A percentile compares a stretch with the other conserved stretches of the same genome.
Evolutionary conservation across 1,139 yeast species (phyloP).

Genomic region (Taphrina deformans): DNA sequence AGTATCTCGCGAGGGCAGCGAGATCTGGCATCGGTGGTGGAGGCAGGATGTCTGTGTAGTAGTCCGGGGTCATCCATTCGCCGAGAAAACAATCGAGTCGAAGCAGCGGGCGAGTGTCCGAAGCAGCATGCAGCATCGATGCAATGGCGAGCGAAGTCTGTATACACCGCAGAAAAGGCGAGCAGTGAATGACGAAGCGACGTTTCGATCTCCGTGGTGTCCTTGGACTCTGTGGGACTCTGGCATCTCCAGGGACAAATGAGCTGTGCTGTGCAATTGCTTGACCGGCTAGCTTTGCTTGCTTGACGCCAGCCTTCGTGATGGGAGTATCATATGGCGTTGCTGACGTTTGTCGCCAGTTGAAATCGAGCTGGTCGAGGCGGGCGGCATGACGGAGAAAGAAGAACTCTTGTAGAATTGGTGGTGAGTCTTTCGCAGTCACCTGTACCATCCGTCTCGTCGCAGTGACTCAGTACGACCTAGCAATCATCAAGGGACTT

Average conservation of each 20-base stretch:
- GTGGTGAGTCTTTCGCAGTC: background rate
- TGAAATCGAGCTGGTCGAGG: constrained; percentile 43
- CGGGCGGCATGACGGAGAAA: constrained; percentile 47
- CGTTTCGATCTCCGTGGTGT: background rate
- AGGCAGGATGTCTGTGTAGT: constrained; percentile 42
- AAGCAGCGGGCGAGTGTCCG: constrained; percentile 34
- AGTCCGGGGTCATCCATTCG: constrained; percentile 49
- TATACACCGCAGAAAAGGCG: constrained; percentile 49
- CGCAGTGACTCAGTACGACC: background rate
- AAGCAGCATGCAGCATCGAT: background rate
- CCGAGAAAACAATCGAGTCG: constrained; percentile 47
- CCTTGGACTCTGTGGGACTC: background rate
- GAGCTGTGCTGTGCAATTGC: constrained; percentile 30
- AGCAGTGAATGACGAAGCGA: constrained; percentile 43
- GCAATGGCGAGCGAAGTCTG: constrained; percentile 46
- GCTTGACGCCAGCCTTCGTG: constrained; percentile 43
- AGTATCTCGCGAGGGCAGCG: constrained; percentile 42
- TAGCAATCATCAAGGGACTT: too few relatives aligned
- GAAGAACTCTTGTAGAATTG: constrained; percentile 39
- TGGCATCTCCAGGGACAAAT: background rate
- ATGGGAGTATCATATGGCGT: constrained; percentile 49
- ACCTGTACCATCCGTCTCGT: background rate
- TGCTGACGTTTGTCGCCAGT: constrained; percentile 45
- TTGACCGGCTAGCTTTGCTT: constrained; percentile 41
- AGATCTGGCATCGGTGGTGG: constrained; percentile 47